Percentiles rank a stretch among this genome's conserved stretches.
Evolutionary conservation across 2,329 filamentous ascomycete genomes (phyloP).

Genomic region (Cercospora berteroae): DNA sequence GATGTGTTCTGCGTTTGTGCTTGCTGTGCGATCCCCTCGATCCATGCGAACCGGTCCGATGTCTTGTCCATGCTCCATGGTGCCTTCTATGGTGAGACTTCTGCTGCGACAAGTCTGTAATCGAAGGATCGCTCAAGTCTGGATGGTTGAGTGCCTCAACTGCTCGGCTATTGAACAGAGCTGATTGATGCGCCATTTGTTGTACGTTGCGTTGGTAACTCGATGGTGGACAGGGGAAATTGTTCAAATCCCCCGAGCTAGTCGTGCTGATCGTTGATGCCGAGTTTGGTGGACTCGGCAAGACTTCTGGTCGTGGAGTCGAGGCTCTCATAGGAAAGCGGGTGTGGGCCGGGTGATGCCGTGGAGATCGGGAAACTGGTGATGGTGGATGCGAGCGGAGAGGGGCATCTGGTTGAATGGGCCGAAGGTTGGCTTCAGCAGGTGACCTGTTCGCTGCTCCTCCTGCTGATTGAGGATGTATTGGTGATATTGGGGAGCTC

Average conservation of each 20-base stretch:
- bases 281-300: constrained; percentile 25
- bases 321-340: constrained; percentile 7
- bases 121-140: constrained; percentile 31
- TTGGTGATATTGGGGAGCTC: constrained; percentile 24
- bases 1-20: constrained; percentile 12
- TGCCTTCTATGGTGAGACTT: constrained; percentile 29
- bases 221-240: constrained; percentile 25
- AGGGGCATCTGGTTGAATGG: constrained; percentile 11
- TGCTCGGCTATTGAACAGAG: constrained; percentile 32
- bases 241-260: constrained; percentile 4
- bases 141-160: constrained; percentile 34
- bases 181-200: constrained; percentile 29
- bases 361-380: background rate
- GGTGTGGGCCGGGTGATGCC: constrained; percentile 6
- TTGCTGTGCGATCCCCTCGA: constrained; percentile 11
- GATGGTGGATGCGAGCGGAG: constrained; percentile 17
- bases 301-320: constrained; percentile 16
- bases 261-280: constrained; percentile 1
- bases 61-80: constrained; percentile 21
- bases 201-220: constrained; percentile 26
- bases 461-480: constrained; percentile 12
- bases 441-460: background rate
- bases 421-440: constrained; percentile 4
- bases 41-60: constrained; percentile 10
- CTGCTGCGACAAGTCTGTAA: constrained; percentile 29